Conservation (phyloP, 2,329 filamentous ascomycete species). For the Grosmannia huntii region DNA sequence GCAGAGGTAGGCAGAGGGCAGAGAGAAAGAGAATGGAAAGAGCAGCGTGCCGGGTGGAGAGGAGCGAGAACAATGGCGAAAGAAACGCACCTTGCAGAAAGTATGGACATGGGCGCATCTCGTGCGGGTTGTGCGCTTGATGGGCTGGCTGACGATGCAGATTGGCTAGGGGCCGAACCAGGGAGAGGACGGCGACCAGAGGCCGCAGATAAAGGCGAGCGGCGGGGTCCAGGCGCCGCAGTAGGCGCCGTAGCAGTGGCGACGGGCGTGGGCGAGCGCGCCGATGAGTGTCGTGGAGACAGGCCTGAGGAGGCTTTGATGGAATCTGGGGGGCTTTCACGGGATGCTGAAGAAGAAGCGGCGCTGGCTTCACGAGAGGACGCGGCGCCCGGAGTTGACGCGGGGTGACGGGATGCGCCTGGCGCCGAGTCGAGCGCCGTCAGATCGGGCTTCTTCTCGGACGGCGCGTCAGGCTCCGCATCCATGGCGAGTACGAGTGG, state of each 20-base stretch:
- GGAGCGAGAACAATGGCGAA: neutral
- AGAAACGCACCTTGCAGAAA: neutral
- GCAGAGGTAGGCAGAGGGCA: neutral
- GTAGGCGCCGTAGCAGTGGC: neutral
- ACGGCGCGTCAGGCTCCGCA: conserved; percentile 1
- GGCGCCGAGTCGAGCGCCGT: neutral
- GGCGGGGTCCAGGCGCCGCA: neutral
- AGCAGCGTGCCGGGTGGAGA: neutral
- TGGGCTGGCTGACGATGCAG: neutral
- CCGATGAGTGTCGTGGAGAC: neutral
- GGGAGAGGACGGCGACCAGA: conserved; percentile 2
- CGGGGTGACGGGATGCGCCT: neutral
- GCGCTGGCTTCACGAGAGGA: neutral
- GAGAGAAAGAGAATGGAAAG: neutral
- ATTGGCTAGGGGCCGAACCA: conserved; percentile 1
- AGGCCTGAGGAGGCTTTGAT: neutral
- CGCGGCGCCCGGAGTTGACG: neutral
- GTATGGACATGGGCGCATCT: neutral
- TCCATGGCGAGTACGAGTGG: neutral
- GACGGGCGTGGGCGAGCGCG: neutral
- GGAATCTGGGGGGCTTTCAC: neutral
- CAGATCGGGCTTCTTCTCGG: neutral
- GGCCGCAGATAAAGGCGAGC: neutral
- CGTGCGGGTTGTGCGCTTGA: neutral
- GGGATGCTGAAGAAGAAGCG: neutral